phyloP scores from a whole-genome alignment of 108 stramenopile species.

The Pseudonitzschia multistriata region DNA sequence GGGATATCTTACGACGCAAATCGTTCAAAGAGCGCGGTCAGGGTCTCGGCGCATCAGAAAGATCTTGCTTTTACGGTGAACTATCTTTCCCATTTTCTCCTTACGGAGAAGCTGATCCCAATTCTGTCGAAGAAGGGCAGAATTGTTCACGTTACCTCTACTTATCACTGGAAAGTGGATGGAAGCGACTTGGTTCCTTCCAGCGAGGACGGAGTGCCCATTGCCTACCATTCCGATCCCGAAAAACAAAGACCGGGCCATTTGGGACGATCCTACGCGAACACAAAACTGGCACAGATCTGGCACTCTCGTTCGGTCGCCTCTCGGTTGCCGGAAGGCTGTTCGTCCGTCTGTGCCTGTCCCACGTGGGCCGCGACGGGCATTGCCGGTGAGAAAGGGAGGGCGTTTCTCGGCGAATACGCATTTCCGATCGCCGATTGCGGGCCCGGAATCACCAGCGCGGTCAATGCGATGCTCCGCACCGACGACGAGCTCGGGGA shows the following conservation, averaged over 20 bases:
- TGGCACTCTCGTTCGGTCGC: constrained; percentile 33
- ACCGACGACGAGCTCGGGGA: constrained; percentile 22
- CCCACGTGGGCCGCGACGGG: constrained; percentile 33
- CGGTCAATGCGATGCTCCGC: constrained; percentile 25
- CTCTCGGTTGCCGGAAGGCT: too few species aligned
- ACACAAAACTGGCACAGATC: constrained; percentile 60
- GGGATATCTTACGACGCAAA: constrained; percentile 35
- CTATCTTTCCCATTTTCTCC: constrained; percentile 67
- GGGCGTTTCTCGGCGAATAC: constrained; percentile 2
- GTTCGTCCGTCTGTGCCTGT: constrained; percentile 13
- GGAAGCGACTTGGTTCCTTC: constrained; percentile 32
- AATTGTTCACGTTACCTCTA: constrained; percentile 47
- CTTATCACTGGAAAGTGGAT: constrained; percentile 43
- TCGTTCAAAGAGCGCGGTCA: not conserved
- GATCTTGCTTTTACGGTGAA: constrained; percentile 48
- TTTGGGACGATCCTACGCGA: constrained; percentile 40
- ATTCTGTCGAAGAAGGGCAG: constrained; percentile 23
- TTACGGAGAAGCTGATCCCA: constrained; percentile 44
- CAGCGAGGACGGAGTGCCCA: not conserved
- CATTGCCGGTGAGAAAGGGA: constrained; percentile 14
- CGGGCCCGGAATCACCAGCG: constrained; percentile 19
- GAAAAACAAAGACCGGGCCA: not conserved
- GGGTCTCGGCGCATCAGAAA: constrained; percentile 25
- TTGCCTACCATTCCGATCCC: constrained; percentile 6
- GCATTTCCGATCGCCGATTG: constrained; percentile 17